These are phyloP conservation scores for Daedaleopsis nitida DNA, from an alignment of 768 basidiomycete genomes.

Conservation along the genomic window DNA sequence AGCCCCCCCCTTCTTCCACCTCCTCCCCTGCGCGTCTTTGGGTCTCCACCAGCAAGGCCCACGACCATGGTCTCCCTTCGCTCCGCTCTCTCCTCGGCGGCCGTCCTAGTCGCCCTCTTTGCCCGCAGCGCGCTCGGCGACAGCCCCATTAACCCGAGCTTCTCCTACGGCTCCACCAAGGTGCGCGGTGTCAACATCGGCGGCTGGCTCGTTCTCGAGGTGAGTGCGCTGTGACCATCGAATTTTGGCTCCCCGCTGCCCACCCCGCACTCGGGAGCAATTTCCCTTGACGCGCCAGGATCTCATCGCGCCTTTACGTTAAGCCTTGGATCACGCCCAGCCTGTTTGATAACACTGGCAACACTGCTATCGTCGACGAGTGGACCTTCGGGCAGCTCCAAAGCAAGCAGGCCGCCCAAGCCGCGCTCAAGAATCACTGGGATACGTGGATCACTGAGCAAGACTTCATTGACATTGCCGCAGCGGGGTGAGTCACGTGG, in stretches of 20 bases:
- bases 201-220: conserved; percentile 60
- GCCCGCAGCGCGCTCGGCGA: conserved; percentile 25
- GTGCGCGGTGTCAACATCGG: conserved; percentile 87
- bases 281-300: background rate
- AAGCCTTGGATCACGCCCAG: conserved; percentile 81
- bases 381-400: conserved; percentile 77
- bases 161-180: conserved; percentile 72
- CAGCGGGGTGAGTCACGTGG: conserved; percentile 59
- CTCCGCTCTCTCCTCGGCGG: conserved; percentile 11
- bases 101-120: conserved; percentile 31
- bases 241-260: background rate
- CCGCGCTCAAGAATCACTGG: conserved; percentile 69
- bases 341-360: conserved; percentile 68
- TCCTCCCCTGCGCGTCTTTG: background rate
- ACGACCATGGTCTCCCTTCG: conserved; percentile 22
- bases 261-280: background rate
- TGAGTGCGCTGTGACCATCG: conserved; percentile 28
- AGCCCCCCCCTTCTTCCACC: background rate
- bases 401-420: conserved; percentile 47
- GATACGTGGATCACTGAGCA: conserved; percentile 72
- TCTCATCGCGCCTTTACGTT: background rate
- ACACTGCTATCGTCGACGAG: conserved; percentile 65
- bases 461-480: conserved; percentile 76
- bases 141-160: conserved; percentile 50
- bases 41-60: conserved; percentile 1